Conservation (phyloP, 441 rosid genomes). For the Euphorbia corollata region DNA sequence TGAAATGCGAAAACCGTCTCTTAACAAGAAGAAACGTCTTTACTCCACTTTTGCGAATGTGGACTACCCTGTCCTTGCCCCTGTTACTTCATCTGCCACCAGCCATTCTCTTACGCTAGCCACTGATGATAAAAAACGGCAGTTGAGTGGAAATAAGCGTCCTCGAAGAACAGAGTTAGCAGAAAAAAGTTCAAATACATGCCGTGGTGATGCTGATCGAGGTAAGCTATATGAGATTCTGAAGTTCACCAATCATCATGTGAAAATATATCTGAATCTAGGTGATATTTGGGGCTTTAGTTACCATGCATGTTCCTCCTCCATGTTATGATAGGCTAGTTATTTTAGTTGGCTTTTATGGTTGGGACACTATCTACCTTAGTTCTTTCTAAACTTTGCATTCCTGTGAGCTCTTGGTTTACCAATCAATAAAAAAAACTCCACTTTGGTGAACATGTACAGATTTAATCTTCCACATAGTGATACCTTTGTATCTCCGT, state of each 20-base stretch:
- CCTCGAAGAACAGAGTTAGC: constrained; percentile 12
- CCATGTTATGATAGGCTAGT: not conserved
- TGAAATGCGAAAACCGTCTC: not conserved
- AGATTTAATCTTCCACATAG: not conserved
- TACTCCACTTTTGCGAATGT: not conserved
- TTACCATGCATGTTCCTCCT: not conserved
- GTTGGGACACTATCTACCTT: not conserved
- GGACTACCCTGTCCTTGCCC: not conserved
- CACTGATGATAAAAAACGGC: constrained; percentile 1
- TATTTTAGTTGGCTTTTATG: not conserved
- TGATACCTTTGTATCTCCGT: not conserved
- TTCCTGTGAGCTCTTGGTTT: not conserved
- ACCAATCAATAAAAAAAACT: not conserved
- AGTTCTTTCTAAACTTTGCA: not conserved
- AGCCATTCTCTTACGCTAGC: not conserved
- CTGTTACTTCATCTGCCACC: not conserved
- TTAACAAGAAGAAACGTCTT: not conserved
- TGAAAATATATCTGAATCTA: not conserved
- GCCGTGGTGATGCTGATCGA: not conserved
- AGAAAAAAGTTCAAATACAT: constrained; percentile 5
- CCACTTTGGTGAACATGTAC: not conserved
- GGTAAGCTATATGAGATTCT: constrained; percentile 5
- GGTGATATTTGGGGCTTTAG: not conserved
- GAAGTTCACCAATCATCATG: not conserved
- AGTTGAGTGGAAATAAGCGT: constrained; percentile 12